Conservation (phyloP, 169 alveolate species). For the Eimeria falciformis region DNA sequence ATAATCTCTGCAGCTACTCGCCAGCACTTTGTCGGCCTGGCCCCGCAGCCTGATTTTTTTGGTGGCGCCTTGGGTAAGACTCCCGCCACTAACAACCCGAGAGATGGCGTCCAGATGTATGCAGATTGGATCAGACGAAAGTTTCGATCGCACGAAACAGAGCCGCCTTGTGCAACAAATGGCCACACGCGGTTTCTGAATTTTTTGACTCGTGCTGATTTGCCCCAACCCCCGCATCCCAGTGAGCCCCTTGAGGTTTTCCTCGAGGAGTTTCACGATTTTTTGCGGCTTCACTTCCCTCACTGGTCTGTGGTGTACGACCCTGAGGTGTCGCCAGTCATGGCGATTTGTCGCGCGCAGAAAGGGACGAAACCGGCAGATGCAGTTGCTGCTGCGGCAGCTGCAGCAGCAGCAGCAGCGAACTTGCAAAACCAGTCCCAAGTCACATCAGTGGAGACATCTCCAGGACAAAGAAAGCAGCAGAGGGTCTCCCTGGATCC, state of each 20-base stretch:
- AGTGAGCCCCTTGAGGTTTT: neutral
- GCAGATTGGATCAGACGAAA: constrained; percentile 72
- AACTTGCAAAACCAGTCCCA: neutral
- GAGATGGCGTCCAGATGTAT: constrained; percentile 26
- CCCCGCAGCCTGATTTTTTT: neutral
- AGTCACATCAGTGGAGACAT: neutral
- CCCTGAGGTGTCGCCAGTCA: constrained; percentile 69
- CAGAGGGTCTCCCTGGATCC: neutral
- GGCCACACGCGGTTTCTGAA: constrained; percentile 58
- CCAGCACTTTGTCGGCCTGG: constrained; percentile 44
- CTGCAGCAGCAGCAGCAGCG: constrained; percentile 7
- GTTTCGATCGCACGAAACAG: constrained; percentile 63
- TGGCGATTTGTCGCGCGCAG: constrained; percentile 21
- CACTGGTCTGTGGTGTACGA: constrained; percentile 73
- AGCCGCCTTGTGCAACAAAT: constrained; percentile 57
- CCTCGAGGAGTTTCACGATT: constrained; percentile 72
- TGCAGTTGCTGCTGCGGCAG: constrained; percentile 32
- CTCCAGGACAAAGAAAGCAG: neutral
- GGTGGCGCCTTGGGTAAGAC: neutral
- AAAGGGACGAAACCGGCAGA: neutral
- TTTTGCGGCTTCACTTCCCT: constrained; percentile 49
- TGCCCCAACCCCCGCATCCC: neutral
- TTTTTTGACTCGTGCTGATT: constrained; percentile 38
- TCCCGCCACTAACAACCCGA: neutral
- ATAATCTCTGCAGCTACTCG: constrained; percentile 61